phyloP scores from a whole-genome alignment of 1,139 yeast genomes.

The Geotrichum australiense region DNA sequence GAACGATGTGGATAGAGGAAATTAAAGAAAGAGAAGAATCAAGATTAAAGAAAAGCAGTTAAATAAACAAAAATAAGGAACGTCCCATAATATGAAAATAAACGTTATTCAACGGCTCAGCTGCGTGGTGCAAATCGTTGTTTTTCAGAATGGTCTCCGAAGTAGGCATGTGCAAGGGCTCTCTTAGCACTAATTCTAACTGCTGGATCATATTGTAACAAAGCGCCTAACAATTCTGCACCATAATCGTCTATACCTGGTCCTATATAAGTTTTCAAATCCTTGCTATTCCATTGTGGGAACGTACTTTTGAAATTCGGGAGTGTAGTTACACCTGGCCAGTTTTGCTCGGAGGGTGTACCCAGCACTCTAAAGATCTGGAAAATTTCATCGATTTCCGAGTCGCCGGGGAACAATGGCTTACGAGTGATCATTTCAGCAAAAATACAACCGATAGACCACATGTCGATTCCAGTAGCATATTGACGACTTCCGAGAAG shows the following conservation, averaged over 20 bases:
- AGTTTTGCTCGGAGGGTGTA: conserved; percentile 84
- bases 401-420: conserved; percentile 95
- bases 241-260: conserved; percentile 70
- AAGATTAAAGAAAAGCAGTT: too few species aligned
- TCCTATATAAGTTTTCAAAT: conserved; percentile 55
- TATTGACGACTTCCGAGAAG: conserved; percentile 94
- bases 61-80: too few species aligned
- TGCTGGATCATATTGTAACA: conserved; percentile 90
- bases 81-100: too few species aligned
- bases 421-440: conserved; percentile 97
- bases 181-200: conserved; percentile 91
- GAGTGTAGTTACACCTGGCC: conserved; percentile 94
- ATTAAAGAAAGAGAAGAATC: too few species aligned
- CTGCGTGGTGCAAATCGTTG: too few species aligned
- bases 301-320: conserved; percentile 95
- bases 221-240: conserved; percentile 67
- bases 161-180: conserved; percentile 86
- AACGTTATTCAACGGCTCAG: too few species aligned
- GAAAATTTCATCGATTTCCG: conserved; percentile 95
- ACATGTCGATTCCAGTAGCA: conserved; percentile 97
- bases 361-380: conserved; percentile 89
- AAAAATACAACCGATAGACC: conserved; percentile 98
- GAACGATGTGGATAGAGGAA: too few species aligned
- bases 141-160: conserved; percentile 30
- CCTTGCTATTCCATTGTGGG: conserved; percentile 87